Conservation (phyloP, 1,284 basidiomycete species). For the Phylloboletellus chloephorus region DNA sequence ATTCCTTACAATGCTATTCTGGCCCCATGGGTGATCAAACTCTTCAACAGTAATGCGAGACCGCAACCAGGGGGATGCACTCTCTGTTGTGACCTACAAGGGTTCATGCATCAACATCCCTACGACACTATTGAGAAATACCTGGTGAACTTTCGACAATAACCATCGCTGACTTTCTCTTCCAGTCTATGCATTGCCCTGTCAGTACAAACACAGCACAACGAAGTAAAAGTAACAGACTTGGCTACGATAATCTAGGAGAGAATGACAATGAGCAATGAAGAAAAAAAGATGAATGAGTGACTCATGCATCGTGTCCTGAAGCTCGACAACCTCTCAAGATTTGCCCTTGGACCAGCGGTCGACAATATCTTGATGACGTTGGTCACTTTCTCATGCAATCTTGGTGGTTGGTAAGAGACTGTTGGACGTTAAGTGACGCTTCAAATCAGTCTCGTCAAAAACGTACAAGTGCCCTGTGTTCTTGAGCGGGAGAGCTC, state of each 20-base stretch:
- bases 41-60: conserved; percentile 65
- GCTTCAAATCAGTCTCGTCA: neutral
- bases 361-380: conserved; percentile 64
- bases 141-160: conserved; percentile 64
- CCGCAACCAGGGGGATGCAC: conserved; percentile 52
- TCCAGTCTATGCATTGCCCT: conserved; percentile 54
- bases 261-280: conserved; percentile 28
- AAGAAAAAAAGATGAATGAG: conserved; percentile 14
- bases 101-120: neutral
- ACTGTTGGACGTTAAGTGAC: conserved; percentile 31
- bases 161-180: conserved; percentile 82
- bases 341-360: conserved; percentile 61
- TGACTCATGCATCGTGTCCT: conserved; percentile 56
- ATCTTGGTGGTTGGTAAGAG: conserved; percentile 53
- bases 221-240: conserved; percentile 37
- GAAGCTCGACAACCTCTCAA: conserved; percentile 72
- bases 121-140: conserved; percentile 29
- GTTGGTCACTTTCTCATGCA: conserved; percentile 50
- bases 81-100: conserved; percentile 59
- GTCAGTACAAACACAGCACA: conserved; percentile 13
- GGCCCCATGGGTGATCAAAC: conserved; percentile 88
- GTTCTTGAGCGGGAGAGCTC: conserved; percentile 37
- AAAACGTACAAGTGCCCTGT: conserved; percentile 37
- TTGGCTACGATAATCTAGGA: conserved; percentile 70
- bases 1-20: conserved; percentile 75